Percentiles rank a stretch among this genome's conserved stretches.
phyloP scores from a whole-genome alignment of 345 rosid species.

The Populus pruinosa region DNA sequence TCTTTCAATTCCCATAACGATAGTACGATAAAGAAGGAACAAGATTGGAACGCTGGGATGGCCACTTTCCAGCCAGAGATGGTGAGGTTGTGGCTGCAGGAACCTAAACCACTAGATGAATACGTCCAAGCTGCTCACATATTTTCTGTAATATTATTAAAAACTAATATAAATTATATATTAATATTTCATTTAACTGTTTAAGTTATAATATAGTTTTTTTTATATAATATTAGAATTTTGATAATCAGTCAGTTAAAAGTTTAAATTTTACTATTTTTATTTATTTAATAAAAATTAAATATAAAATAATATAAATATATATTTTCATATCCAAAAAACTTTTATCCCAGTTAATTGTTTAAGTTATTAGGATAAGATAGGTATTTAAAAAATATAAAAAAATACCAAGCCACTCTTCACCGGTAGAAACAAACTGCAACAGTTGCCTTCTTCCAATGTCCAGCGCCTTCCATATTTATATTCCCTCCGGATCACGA shows the following conservation, averaged over 20 bases:
- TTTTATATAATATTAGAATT: no score
- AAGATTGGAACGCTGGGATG: background rate
- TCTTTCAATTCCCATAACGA: background rate
- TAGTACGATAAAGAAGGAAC: background rate
- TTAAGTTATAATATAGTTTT: no score
- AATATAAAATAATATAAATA: no score
- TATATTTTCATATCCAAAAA: no score
- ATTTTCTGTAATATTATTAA: background rate
- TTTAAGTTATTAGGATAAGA: no score
- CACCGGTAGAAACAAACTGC: background rate
- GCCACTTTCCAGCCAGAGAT: background rate
- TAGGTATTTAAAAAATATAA: background rate
- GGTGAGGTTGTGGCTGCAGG: background rate
- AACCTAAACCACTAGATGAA: slow-evolving; percentile 9
- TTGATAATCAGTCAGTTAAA: no score
- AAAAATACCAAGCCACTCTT: background rate
- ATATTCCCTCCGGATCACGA: background rate
- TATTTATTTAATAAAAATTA: no score
- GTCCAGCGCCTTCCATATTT: background rate
- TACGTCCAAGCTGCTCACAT: slow-evolving; percentile 1
- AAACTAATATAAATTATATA: no score
- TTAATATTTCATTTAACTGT: no score
- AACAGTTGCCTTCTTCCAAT: background rate
- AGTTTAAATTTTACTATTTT: no score
- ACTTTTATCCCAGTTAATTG: no score